phyloP scores from a whole-genome alignment of 2,329 filamentous ascomycete species.

The Pezicula neosporulosa region DNA sequence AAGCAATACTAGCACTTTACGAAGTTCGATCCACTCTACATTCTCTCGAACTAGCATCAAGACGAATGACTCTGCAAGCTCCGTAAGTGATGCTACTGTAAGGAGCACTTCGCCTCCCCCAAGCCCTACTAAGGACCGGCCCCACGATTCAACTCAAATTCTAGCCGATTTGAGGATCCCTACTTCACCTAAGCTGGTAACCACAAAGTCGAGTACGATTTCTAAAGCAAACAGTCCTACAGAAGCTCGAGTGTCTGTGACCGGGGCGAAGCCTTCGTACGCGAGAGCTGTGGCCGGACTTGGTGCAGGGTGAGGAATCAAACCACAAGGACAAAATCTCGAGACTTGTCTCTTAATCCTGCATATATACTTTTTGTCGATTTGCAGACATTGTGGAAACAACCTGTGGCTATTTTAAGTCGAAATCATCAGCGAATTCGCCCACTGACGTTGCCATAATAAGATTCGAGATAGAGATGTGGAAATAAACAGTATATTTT shows the following conservation, averaged over 20 bases:
- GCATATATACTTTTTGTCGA: no score
- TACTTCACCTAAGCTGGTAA: background rate
- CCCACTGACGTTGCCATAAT: no score
- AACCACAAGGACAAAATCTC: no score
- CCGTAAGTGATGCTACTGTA: slow-evolving; percentile 8
- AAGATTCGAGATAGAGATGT: no score
- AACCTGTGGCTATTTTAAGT: no score
- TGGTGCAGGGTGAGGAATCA: no score
- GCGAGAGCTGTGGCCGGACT: background rate
- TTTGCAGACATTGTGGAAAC: no score
- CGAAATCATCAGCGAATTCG: no score
- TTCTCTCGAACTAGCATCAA: slow-evolving; percentile 12
- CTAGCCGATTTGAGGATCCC: background rate
- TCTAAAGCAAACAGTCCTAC: background rate
- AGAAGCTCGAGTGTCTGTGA: background rate
- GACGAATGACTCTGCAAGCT: slow-evolving; percentile 12
- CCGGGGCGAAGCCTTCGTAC: background rate
- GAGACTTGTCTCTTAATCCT: background rate
- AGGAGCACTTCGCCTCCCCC: slow-evolving; percentile 10
- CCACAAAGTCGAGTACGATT: background rate
- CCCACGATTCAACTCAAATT: background rate
- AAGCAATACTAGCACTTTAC: slow-evolving; percentile 14
- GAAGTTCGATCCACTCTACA: slow-evolving; percentile 13
- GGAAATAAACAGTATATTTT: no score
- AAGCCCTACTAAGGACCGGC: slow-evolving; percentile 9